Conservation (phyloP, 164 flowering plant species). For the Dillenia suffruticosa region DNA sequence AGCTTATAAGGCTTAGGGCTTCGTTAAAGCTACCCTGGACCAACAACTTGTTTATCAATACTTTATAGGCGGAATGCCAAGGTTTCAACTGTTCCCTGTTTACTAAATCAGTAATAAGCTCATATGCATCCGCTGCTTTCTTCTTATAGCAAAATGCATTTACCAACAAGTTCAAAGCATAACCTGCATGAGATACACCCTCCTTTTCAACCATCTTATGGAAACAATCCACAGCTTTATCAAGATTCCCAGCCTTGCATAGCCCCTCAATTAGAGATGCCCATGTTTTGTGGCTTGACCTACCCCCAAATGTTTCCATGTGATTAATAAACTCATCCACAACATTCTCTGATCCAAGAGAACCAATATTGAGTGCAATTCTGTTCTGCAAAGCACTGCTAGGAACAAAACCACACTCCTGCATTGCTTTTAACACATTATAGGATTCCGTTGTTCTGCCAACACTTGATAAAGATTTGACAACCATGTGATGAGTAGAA, state of each 20-base stretch:
- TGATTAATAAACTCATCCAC: slow-evolving; percentile 35
- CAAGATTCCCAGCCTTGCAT: slow-evolving; percentile 52
- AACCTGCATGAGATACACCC: slow-evolving; percentile 32
- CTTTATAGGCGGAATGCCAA: slow-evolving; percentile 55
- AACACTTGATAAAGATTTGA: slow-evolving; percentile 62
- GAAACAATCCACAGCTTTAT: slow-evolving; percentile 45
- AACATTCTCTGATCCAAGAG: slow-evolving; percentile 35
- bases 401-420: slow-evolving; percentile 44
- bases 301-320: slow-evolving; percentile 24
- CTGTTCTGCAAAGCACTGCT: slow-evolving; percentile 24
- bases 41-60: slow-evolving; percentile 42
- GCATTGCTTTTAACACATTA: slow-evolving; percentile 57
- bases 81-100: slow-evolving; percentile 37
- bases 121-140: slow-evolving; percentile 46
- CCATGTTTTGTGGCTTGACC: slow-evolving; percentile 35
- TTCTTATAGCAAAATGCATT: slow-evolving; percentile 39
- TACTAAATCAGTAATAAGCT: slow-evolving; percentile 37
- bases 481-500: slow-evolving; percentile 35
- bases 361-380: slow-evolving; percentile 38
- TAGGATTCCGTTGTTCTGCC: slow-evolving; percentile 46
- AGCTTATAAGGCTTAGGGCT: slow-evolving; percentile 40
- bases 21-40: slow-evolving; percentile 45
- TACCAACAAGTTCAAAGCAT: slow-evolving; percentile 48
- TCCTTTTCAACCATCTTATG: slow-evolving; percentile 38
- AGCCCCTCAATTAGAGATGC: slow-evolving; percentile 47